These are phyloP conservation scores for Trichoderma guizhouense DNA, from an alignment of 2,329 filamentous ascomycete species.

Conservation along the genomic window DNA sequence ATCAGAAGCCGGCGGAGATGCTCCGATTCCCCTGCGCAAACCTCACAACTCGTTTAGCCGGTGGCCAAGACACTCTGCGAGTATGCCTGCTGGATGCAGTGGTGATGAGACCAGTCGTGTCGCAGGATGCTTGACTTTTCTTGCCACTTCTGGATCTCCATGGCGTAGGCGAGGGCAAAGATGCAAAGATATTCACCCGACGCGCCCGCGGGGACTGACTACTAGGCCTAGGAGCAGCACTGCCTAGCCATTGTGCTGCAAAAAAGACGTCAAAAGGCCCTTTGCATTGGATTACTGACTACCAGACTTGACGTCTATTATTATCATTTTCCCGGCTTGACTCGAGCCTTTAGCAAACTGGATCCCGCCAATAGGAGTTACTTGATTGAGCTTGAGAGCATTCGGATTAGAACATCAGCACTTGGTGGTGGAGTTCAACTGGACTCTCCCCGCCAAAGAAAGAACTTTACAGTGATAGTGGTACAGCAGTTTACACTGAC, in stretches of 20 bases:
- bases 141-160: neutral
- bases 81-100: neutral
- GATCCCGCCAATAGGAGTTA: conserved; percentile 2
- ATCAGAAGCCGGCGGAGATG: neutral
- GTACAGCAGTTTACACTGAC: neutral
- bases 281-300: neutral
- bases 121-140: conserved; percentile 9
- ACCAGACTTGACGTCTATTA: neutral
- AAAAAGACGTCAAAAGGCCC: neutral
- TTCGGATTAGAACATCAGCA: conserved; percentile 7
- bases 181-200: neutral
- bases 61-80: neutral
- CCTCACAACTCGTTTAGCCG: neutral
- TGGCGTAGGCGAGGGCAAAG: neutral
- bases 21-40: neutral
- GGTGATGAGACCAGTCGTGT: conserved; percentile 6
- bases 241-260: neutral
- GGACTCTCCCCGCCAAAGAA: neutral
- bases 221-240: neutral
- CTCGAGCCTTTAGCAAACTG: neutral
- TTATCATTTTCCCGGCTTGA: neutral
- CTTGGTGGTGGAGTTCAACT: neutral
- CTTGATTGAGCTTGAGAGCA: neutral
- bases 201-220: neutral
- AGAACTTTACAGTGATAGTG: neutral